Base-by-base conservation (phyloP, 257 asterid species). In the Solanum paucissectum region DNA sequence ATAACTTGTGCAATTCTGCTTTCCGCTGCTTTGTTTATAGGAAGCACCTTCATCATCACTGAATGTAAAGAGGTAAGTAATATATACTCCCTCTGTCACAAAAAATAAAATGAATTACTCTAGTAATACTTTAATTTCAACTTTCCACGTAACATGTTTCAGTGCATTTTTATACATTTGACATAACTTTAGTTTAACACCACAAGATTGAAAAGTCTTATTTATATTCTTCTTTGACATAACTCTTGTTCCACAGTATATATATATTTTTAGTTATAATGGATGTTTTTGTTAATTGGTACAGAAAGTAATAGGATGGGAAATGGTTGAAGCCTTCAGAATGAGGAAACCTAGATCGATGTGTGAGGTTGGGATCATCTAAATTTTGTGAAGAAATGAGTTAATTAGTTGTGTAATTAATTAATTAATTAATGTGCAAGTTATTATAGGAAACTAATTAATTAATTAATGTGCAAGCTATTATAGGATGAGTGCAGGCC, bases 41-140 rank as follows among this genome's bases (percentile, higher is more conserved):
- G 90, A 89, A 91, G 90, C 88, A 69, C 87, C 5, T 83, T 92
- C 44, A 37, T 93, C 8, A 44, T 93, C 88, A 42, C 90, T 38
- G 92, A 93, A 85, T 91, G 92, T 71, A 93, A 91, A 89, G 89
- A 93, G 95, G 98, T 95, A 87, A 38, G 98, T 94, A 87, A 37
- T 36, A 33, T 73, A 23, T 58, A 49, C 21, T 49, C 60, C 60
- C 60, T 49, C 23, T 7, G 5, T 58, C 66, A 58, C 66, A 58
- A 20, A 58, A 58, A 20, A 49, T 6, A 58, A 58, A 58, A 7
- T 20, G 66, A 58, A 21, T 58, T 58, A 20, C 25, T 58, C 12
- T 58, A 2, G 5, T 58, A 58, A 20, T 58, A 58, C 5, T 58
- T 58, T 20, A 20, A 58, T 20, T 58, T 20, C 12, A 58, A 55